Evolutionary conservation across 306 rosid species (phyloP), one percentile per base, ranked within the genome.

Genomic region (Lablab purpureus): DNA sequence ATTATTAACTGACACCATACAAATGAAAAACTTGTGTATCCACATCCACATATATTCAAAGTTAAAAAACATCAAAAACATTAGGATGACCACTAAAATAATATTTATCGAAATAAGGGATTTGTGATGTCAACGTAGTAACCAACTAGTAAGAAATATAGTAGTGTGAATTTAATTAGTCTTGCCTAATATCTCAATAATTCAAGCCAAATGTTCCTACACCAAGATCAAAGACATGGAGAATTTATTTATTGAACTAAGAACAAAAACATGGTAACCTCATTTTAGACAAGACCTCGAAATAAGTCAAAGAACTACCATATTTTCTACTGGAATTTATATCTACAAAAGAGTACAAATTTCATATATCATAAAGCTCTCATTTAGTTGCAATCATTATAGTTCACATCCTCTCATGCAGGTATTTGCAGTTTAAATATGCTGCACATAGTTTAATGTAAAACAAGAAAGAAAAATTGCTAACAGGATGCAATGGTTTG

Each of bases 331-430:
- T 43, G 65, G 67, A 52, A 59, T 25, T 76, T 75, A 58, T 15
- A 55, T 75, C 68, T 66, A 14, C 41, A 27, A n/a, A 65, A 30
- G 32, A 27, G 64, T 12, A 36, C 43, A 36, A 25, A 58, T 56
- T 73, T 79, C 76, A 73, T 73, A 54, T 40, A 65, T 56, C 74
- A 68, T 30, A 28, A 62, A 56, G 30, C 2, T 45, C 14, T 62
- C 68, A 50, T 37, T 30, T 45, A 56, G 15, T 45, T 62, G 66
- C 30, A 54, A 80, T 28, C 64, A 67, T 71, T 10, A 34, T 14
- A 27, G 50, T 23, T 25, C 79, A 56, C 55, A 52, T 56, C 67
- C 71, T 81, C 25, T 77, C 37, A 1, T 23, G 68, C 75, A 80
- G 27, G 63, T 60, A 63, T 49, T 41, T 58, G 34, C 19, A 67